Percentiles rank a stretch among this genome's conserved stretches.
phyloP scores from a whole-genome alignment of 495 filamentous ascomycete genomes.

The Lasiosphaeria hispida region DNA sequence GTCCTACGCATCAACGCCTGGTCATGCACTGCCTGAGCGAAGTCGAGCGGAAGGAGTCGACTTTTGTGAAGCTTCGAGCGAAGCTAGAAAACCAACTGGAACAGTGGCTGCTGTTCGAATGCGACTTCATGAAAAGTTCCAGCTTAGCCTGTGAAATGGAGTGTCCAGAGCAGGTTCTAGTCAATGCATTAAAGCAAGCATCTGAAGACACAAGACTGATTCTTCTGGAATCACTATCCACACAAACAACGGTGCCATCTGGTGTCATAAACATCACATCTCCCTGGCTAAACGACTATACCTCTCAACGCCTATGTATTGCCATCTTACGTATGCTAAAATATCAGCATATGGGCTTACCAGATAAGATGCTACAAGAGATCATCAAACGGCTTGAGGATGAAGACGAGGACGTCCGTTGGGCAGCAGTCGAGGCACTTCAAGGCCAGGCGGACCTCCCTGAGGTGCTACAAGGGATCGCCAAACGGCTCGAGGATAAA shows the following conservation, averaged over 20 bases:
- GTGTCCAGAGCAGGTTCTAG: slow-evolving; percentile 26
- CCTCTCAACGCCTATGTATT: slow-evolving; percentile 3
- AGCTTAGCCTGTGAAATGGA: slow-evolving; percentile 25
- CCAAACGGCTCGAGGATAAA: slow-evolving; percentile 9
- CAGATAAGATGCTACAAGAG: slow-evolving; percentile 8
- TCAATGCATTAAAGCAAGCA: slow-evolving; percentile 18
- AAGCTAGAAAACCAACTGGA: slow-evolving; percentile 22
- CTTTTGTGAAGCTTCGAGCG: slow-evolving; percentile 15
- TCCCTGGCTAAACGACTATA: slow-evolving; percentile 16
- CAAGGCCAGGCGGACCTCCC: slow-evolving; percentile 3
- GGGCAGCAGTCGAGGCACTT: slow-evolving; percentile 9
- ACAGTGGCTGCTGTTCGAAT: slow-evolving; percentile 32
- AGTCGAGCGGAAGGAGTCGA: slow-evolving; percentile 10
- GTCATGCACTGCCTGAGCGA: slow-evolving; percentile 45
- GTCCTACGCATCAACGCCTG: slow-evolving; percentile 39
- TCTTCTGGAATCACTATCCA: slow-evolving; percentile 19
- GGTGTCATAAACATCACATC: slow-evolving; percentile 15
- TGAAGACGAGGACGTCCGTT: slow-evolving; percentile 5
- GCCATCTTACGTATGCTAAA: slow-evolving; percentile 4
- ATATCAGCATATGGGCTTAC: slow-evolving; percentile 1
- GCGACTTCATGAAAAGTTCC: slow-evolving; percentile 9
- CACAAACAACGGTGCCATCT: slow-evolving; percentile 20
- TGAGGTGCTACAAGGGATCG: slow-evolving; percentile 11
- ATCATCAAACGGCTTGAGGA: slow-evolving; percentile 19
- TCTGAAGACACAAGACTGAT: slow-evolving; percentile 11